Base-by-base conservation (phyloP, 768 basidiomycete genomes). In the Trametes punicea region DNA sequence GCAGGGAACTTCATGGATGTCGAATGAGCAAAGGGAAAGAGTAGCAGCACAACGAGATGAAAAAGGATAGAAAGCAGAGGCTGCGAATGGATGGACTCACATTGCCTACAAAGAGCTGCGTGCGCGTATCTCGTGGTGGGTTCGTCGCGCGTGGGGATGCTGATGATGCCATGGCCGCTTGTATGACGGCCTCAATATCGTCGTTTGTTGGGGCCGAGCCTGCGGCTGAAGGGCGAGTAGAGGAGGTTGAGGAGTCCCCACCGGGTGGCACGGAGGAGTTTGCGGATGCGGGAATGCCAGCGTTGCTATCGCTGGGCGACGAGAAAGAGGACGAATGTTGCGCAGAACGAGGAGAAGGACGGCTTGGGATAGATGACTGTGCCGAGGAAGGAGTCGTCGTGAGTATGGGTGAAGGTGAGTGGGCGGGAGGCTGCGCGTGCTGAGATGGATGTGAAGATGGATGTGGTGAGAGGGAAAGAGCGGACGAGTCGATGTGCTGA, bases 21-120 rank as follows among this genome's bases (percentile, higher is more conserved):
- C 3, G 25, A 25, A n/a, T 7, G 25, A 23, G 36, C n/a, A n/a
- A n/a, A n/a, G n/a, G n/a, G n/a, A n/a, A 50, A 57, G 27, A 23
- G 42, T 9, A 34, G 18, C 15, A 26, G 9, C 10, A 39, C 10
- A 25, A 39, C 2, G 36, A 11, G 33, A 33, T n/a, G 40, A 26
- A 51, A 46, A 23, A 23, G 29, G 29, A 46, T 34, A 33, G 38
- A 38, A 59, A 27, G 42, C 15, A 51, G 55, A n/a, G n/a, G n/a
- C n/a, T n/a, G n/a, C n/a, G n/a, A n/a, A n/a, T n/a, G n/a, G n/a
- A n/a, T n/a, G n/a, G 41, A 76, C 88, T 59, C 71, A 95, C 93
- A 71, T 99, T 99, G 60, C 93, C 94, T 23, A 98, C 90, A 66
- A 96, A 98, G 6, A 99, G 80, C 73, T 98, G 95, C 0, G 95